Evolutionary conservation across 768 basidiomycete genomes (phyloP), one percentile per base, ranked within the genome.

Genomic region (Astraeus odoratus): DNA sequence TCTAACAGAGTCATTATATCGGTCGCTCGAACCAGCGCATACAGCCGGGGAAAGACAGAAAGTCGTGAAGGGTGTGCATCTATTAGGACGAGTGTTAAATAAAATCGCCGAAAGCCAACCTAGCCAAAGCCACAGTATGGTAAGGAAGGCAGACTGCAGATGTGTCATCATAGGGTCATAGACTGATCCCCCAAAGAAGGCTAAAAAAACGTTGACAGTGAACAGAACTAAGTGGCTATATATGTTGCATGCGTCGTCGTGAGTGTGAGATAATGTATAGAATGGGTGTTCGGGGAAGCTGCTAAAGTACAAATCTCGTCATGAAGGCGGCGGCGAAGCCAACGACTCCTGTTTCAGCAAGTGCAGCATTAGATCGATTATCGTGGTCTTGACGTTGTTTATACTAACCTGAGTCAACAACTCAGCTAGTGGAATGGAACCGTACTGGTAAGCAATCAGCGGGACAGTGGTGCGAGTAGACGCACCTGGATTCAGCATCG

Each of bases 401-500:
- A 31, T 33, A 64, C 60, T 57, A 45, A 76, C 79, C 75, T 81
- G 80, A 22, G 80, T 81, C 59, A 81, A 66, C 43, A 82, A 65
- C 51, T 82, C 80, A 44, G 78, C 80, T 77, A 34, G 19, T 13
- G 19, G 44, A 36, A 43, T 5, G 2, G 23, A 13, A 31, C 56
- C 56, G 36, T 19, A 18, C 10, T 3, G 27, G 31, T 36, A 24
- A 23, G 33, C 39, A 34, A 35, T 37, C 37, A 19, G 6, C n/a
- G 12, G n/a, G n/a, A 40, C 34, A 18, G 9, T 16, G 10, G 15
- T 12, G n/a, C 8, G 19, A 18, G 5, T 5, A n/a, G 15, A 65
- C 75, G 22, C 34, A 82, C 81, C 79, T 64, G 81, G 78, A 59
- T 80, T 79, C 51, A 83, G 61, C 77, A 83, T 83, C 5, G 78